phyloP scores from a whole-genome alignment of 371 early-diverging fungal genomes.

The Apophysomyces ossiformis region DNA sequence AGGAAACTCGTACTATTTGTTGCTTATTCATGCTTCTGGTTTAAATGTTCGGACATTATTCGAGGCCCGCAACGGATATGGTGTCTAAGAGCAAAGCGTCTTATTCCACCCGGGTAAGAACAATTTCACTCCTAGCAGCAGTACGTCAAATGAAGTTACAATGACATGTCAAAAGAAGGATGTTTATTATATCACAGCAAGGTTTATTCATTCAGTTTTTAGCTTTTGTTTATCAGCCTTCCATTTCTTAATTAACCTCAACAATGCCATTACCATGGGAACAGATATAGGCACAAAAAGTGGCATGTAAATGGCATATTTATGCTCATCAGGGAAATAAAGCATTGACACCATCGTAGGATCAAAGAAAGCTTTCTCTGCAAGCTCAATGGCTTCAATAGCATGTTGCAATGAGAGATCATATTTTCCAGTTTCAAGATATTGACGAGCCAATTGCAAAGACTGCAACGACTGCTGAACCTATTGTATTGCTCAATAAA shows the following conservation, averaged over 20 bases:
- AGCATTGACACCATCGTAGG: conserved; percentile 96
- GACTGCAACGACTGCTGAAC: conserved; percentile 46
- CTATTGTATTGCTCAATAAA: background rate
- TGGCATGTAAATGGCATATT: conserved; percentile 97
- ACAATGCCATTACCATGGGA: conserved; percentile 65
- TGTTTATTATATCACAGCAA: no score
- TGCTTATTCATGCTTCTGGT: no score
- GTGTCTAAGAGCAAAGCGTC: no score
- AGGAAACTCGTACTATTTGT: no score
- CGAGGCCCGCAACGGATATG: no score
- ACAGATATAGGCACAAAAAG: conserved; percentile 91
- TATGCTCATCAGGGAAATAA: conserved; percentile 97
- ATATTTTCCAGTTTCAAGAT: conserved; percentile 37
- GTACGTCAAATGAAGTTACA: no score
- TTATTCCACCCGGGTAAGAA: no score
- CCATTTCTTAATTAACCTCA: conserved; percentile 52
- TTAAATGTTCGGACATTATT: no score
- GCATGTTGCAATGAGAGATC: conserved; percentile 57
- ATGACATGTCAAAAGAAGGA: no score
- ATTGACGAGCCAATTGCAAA: conserved; percentile 27
- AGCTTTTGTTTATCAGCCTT: conserved; percentile 25
- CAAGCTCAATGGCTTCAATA: conserved; percentile 64
- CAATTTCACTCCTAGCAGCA: no score
- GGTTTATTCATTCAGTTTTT: conserved; percentile 21
- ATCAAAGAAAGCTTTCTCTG: conserved; percentile 94